A percentile compares a stretch with the other conserved stretches of the same genome.
Conservation (phyloP, 202 grass and related monocot genomes). For the Alloteropsis angusta region DNA sequence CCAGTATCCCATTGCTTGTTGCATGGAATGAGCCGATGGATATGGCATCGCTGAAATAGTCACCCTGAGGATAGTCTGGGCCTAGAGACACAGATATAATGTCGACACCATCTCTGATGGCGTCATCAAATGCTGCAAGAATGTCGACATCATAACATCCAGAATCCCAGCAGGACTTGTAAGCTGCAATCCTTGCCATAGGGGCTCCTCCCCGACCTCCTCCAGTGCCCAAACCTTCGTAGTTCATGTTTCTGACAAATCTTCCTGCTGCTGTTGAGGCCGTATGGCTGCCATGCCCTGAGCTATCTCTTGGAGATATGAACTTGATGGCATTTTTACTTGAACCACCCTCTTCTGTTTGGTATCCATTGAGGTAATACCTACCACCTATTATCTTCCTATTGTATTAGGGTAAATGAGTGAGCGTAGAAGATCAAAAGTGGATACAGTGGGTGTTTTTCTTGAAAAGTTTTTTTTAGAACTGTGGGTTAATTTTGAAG, state of each 20-base stretch:
- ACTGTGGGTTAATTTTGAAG: not conserved
- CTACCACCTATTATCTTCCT: constrained; percentile 87
- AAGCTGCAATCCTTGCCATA: constrained; percentile 68
- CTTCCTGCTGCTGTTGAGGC: constrained; percentile 65
- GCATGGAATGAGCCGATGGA: constrained; percentile 78
- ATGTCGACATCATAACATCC: constrained; percentile 77
- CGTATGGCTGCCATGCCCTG: constrained; percentile 74
- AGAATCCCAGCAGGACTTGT: constrained; percentile 66
- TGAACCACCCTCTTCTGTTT: constrained; percentile 42
- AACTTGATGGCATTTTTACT: constrained; percentile 24
- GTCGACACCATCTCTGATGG: constrained; percentile 63
- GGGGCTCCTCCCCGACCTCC: constrained; percentile 60
- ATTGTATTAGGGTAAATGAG: not conserved
- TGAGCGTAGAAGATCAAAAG: constrained; percentile 1
- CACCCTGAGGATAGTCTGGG: constrained; percentile 50
- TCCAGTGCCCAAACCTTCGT: constrained; percentile 44
- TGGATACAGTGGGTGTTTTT: not conserved
- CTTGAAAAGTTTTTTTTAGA: no score
- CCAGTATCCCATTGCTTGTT: constrained; percentile 54
- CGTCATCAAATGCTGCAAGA: constrained; percentile 63
- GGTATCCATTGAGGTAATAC: constrained; percentile 62
- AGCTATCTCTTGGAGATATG: constrained; percentile 62
- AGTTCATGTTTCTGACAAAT: constrained; percentile 54
- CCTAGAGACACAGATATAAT: constrained; percentile 82
- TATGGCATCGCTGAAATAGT: constrained; percentile 65